These are phyloP conservation scores for Cladosporium sp. DNA, from an alignment of 2,329 filamentous ascomycete genomes.

Conservation along the genomic window DNA sequence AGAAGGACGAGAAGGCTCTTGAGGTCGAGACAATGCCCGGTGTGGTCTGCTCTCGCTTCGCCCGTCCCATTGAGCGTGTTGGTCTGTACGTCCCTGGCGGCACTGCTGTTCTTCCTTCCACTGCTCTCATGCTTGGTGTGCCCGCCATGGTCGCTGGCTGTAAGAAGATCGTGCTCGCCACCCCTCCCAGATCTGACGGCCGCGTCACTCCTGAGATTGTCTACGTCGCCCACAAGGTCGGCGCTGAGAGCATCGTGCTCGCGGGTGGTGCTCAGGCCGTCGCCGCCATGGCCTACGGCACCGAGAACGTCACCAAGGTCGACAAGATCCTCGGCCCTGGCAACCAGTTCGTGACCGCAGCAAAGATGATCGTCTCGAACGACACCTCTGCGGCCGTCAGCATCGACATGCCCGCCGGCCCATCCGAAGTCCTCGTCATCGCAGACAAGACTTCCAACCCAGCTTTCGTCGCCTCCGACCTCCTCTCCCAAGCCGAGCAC, in stretches of 20 bases:
- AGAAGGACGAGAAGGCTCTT: constrained; percentile 77
- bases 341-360: constrained; percentile 97
- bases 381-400: constrained; percentile 92
- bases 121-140: constrained; percentile 95
- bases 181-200: constrained; percentile 83
- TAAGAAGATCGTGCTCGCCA: constrained; percentile 89
- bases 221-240: constrained; percentile 94
- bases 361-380: constrained; percentile 97
- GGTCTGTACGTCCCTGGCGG: constrained; percentile 94
- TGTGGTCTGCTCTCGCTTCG: constrained; percentile 89
- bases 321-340: constrained; percentile 98
- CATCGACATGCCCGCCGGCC: constrained; percentile 98
- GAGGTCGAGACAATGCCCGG: constrained; percentile 97
- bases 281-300: constrained; percentile 95
- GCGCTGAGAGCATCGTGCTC: constrained; percentile 91
- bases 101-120: constrained; percentile 94
- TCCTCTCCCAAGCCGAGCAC: constrained; percentile 94
- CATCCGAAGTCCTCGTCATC: constrained; percentile 93
- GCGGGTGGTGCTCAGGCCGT: constrained; percentile 94
- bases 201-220: constrained; percentile 95
- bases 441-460: constrained; percentile 86
- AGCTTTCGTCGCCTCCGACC: constrained; percentile 90
- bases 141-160: constrained; percentile 97
- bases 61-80: constrained; percentile 89
- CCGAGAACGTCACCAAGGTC: constrained; percentile 89